These are phyloP conservation scores for Benincasa hispida DNA, from an alignment of 306 rosid genomes.

Conservation along the genomic window DNA sequence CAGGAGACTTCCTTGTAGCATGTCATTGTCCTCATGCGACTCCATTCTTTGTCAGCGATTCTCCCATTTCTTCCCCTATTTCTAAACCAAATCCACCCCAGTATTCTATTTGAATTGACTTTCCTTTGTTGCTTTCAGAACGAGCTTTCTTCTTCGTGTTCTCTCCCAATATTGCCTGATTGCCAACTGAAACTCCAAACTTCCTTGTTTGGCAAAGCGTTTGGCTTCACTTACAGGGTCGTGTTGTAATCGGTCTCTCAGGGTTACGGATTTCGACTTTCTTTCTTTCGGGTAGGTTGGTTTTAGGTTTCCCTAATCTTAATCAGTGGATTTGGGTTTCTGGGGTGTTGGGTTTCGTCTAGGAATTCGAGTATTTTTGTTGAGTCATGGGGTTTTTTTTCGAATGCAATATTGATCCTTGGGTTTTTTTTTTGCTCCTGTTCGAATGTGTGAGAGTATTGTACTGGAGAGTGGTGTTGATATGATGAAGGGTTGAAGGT, in stretches of 20 bases:
- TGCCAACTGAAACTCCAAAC: slow-evolving; percentile 33
- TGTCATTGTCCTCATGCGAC: slow-evolving; percentile 26
- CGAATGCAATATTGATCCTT: slow-evolving; percentile 43
- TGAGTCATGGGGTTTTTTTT: slow-evolving; percentile 35
- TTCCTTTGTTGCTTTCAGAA: slow-evolving; percentile 35
- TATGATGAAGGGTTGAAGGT: slow-evolving; percentile 46
- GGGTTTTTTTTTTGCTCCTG: slow-evolving; percentile 18
- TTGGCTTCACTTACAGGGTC: slow-evolving; percentile 76
- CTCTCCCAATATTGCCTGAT: slow-evolving; percentile 38
- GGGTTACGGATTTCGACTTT: slow-evolving; percentile 62
- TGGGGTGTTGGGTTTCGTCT: slow-evolving; percentile 28
- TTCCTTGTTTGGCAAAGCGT: slow-evolving; percentile 85
- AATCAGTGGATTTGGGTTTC: slow-evolving; percentile 45
- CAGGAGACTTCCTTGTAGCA: slow-evolving; percentile 12
- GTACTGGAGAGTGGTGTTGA: slow-evolving; percentile 31
- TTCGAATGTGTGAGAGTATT: slow-evolving; percentile 35
- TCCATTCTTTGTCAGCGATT: slow-evolving; percentile 5
- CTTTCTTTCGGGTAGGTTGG: slow-evolving; percentile 69
- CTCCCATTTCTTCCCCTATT: slow-evolving; percentile 16
- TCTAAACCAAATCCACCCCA: slow-evolving; percentile 6
- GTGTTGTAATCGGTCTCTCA: slow-evolving; percentile 43
- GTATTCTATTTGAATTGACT: not conserved
- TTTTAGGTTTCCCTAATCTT: slow-evolving; percentile 62
- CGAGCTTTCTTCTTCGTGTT: slow-evolving; percentile 49
- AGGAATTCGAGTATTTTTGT: slow-evolving; percentile 37